Percentiles rank a stretch among this genome's conserved stretches.
Conservation (phyloP, 805 yeast genomes). For the Candida adriatica region DNA sequence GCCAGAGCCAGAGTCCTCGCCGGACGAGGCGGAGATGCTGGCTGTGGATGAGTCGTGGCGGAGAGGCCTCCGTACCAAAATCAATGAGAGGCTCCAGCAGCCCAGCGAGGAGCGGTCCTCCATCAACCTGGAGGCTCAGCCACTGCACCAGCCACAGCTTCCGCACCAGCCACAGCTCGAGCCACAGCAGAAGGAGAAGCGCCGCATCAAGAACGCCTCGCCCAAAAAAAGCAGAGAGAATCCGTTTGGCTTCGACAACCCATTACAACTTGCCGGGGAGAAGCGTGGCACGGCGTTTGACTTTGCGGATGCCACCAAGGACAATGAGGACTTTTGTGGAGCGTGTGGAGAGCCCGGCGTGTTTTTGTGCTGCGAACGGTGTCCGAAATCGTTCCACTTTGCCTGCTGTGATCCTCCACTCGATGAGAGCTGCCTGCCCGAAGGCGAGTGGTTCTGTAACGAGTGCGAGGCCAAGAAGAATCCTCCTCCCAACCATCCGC, state of each 20-base stretch:
- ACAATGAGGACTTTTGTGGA: conserved; percentile 86
- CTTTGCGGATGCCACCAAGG: conserved; percentile 27
- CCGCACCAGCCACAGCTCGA: conserved; percentile 11
- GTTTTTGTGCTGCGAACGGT: conserved; percentile 87
- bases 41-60: conserved; percentile 12
- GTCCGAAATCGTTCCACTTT: conserved; percentile 90
- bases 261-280: conserved; percentile 25
- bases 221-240: conserved; percentile 30
- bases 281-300: conserved; percentile 26
- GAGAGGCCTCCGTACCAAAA: conserved; percentile 8
- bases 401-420: conserved; percentile 88
- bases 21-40: conserved; percentile 4
- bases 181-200: conserved; percentile 7
- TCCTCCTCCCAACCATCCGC: conserved; percentile 28
- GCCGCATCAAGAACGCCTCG: conserved; percentile 23
- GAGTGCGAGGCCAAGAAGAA: conserved; percentile 51
- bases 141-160: background rate
- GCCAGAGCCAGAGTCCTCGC: conserved; percentile 2
- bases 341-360: conserved; percentile 87
- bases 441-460: conserved; percentile 83
- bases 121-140: background rate
- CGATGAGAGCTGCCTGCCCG: conserved; percentile 68
- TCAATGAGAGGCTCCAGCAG: conserved; percentile 16
- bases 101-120: conserved; percentile 18
- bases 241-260: conserved; percentile 37